Evolutionary conservation across 148 eudicot genomes (phyloP).

Genomic region (Chenopodium suecicum): DNA sequence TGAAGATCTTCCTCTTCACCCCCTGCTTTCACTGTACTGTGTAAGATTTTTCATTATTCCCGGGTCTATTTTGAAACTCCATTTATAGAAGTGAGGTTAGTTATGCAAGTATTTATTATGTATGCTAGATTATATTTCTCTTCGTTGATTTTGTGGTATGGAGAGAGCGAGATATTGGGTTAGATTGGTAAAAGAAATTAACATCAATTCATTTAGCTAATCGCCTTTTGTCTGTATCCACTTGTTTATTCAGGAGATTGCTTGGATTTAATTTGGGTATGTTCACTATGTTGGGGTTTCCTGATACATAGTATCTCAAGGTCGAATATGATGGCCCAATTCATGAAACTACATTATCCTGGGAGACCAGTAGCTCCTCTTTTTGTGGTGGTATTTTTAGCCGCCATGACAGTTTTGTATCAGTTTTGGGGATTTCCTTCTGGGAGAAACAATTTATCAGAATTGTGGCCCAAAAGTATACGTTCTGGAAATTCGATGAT

Average conservation of each 20-base stretch:
- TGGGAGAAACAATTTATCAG: slow-evolving; percentile 5
- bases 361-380: slow-evolving; percentile 26
- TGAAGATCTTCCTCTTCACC: neutral
- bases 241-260: neutral
- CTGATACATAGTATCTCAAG: neutral
- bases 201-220: neutral
- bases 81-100: neutral
- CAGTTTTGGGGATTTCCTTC: slow-evolving; percentile 38
- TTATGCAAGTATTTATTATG: neutral
- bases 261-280: neutral
- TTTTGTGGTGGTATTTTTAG: slow-evolving; percentile 30
- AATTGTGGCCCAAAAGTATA: slow-evolving; percentile 6
- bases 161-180: neutral
- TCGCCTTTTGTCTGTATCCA: neutral
- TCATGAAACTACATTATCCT: slow-evolving; percentile 9
- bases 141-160: neutral
- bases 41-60: neutral
- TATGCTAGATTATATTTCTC: neutral
- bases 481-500: neutral
- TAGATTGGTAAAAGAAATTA: neutral
- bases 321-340: slow-evolving; percentile 13
- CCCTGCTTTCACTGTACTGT: neutral
- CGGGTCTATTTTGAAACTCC: neutral
- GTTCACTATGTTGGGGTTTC: neutral
- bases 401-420: slow-evolving; percentile 26